A percentile compares a stretch with the other conserved stretches of the same genome.
Evolutionary conservation across 352 stramenopile genomes (phyloP).

Genomic region (Phytophthora foliorum): DNA sequence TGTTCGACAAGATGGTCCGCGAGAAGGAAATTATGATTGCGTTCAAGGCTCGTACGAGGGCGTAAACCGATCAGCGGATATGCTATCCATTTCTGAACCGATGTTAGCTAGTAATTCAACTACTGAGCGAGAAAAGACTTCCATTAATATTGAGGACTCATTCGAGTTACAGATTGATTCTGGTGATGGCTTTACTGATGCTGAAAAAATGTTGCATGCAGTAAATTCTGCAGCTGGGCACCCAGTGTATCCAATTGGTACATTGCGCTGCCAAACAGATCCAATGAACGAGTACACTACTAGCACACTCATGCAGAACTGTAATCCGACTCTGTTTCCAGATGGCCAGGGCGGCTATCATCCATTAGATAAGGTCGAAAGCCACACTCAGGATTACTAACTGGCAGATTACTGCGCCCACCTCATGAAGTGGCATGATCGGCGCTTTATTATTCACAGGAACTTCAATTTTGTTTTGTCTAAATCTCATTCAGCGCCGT

Average conservation of each 20-base stretch:
- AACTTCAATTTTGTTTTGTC: constrained; percentile 1
- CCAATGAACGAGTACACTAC: too few relatives aligned
- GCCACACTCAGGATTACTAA: too few relatives aligned
- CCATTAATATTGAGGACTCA: constrained; percentile 1
- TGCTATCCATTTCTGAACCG: too few relatives aligned
- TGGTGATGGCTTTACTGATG: background rate
- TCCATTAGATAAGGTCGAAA: background rate
- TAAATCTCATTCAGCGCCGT: background rate
- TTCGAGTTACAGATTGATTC: background rate
- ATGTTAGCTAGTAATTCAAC: too few relatives aligned
- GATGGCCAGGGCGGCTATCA: too few relatives aligned
- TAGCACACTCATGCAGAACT: too few relatives aligned
- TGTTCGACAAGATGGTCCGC: background rate
- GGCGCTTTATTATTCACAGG: background rate
- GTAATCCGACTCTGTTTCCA: too few relatives aligned
- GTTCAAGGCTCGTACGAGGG: background rate
- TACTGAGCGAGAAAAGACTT: background rate
- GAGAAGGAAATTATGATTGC: constrained; percentile 1
- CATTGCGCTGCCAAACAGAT: too few relatives aligned
- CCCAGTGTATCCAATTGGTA: background rate
- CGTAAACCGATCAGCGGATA: background rate
- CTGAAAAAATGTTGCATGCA: background rate
- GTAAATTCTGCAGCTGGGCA: background rate
- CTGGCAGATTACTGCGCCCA: background rate
- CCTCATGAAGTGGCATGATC: constrained; percentile 3